phyloP scores from a whole-genome alignment of 352 stramenopile genomes.

The Globisporangium nunn region DNA sequence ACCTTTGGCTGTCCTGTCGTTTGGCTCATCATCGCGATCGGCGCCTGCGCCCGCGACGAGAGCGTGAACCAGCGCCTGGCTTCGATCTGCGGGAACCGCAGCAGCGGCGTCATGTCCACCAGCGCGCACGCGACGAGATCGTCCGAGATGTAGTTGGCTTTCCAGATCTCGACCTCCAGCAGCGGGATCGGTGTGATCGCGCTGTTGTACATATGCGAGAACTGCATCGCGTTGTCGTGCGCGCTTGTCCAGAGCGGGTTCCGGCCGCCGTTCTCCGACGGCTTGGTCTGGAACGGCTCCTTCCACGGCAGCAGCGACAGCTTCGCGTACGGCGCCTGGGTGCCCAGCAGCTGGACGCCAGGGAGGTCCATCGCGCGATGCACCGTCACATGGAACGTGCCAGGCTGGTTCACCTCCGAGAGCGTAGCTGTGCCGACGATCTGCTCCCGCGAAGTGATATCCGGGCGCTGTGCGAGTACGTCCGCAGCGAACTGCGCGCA shows the following conservation, averaged over 20 bases:
- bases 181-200: conserved; percentile 80
- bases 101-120: conserved; percentile 74
- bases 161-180: conserved; percentile 83
- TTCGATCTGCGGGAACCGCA: conserved; percentile 65
- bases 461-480: conserved; percentile 44
- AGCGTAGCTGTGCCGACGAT: conserved; percentile 40
- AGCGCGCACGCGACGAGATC: conserved; percentile 74
- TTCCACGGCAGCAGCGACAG: conserved; percentile 80
- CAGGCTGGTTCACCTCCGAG: conserved; percentile 55
- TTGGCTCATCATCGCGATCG: conserved; percentile 32
- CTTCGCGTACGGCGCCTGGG: conserved; percentile 63
- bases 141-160: conserved; percentile 76
- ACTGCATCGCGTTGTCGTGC: conserved; percentile 77
- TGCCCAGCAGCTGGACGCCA: conserved; percentile 54
- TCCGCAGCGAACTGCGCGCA: conserved; percentile 73
- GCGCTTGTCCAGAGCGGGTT: conserved; percentile 66
- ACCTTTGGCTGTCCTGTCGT: conserved; percentile 51
- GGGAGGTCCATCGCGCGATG: conserved; percentile 68
- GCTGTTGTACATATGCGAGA: conserved; percentile 88
- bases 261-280: conserved; percentile 60
- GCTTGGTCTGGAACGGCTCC: conserved; percentile 75
- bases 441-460: conserved; percentile 47
- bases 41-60: conserved; percentile 39
- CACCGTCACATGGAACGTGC: conserved; percentile 71
- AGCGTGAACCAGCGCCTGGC: conserved; percentile 78